phyloP scores from a whole-genome alignment of 176 grass and related monocot species.

The Canna indica region DNA sequence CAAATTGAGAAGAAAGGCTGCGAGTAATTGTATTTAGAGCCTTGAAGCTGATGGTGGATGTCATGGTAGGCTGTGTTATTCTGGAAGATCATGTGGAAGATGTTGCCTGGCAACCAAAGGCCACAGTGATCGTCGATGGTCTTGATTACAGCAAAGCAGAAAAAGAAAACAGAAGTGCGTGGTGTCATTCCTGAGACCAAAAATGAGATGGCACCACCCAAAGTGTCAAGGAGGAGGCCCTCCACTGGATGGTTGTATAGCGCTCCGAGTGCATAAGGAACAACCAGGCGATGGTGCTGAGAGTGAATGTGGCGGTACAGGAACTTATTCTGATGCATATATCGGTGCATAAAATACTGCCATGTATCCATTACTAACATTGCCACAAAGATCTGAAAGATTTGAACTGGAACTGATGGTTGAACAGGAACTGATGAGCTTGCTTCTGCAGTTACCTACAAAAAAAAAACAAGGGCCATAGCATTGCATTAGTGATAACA shows the following conservation, averaged over 20 bases:
- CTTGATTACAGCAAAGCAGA: not conserved
- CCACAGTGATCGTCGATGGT: not conserved
- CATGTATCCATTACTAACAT: slow-evolving; percentile 2
- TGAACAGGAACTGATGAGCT: not conserved
- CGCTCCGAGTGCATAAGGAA: not conserved
- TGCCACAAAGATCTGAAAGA: slow-evolving; percentile 1
- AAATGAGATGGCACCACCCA: slow-evolving; percentile 1
- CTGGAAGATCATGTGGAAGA: slow-evolving; percentile 3
- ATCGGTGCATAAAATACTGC: slow-evolving; percentile 3
- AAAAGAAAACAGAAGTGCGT: not conserved
- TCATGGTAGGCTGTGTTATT: slow-evolving; percentile 7
- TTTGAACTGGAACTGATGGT: not conserved
- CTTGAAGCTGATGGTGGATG: slow-evolving; percentile 10
- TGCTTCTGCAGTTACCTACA: not conserved
- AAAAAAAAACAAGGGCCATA: not conserved
- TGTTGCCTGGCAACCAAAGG: slow-evolving; percentile 5
- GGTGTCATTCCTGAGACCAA: slow-evolving; percentile 4
- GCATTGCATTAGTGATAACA: not conserved
- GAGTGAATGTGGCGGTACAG: slow-evolving; percentile 4
- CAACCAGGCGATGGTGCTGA: not conserved
- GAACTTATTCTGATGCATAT: slow-evolving; percentile 11
- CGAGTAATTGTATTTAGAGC: not conserved
- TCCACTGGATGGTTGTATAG: slow-evolving; percentile 4
- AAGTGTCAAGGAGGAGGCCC: slow-evolving; percentile 1
- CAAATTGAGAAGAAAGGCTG: slow-evolving; percentile 2